These are phyloP conservation scores for Scheffersomyces stipitis DNA, from an alignment of 805 yeast species.

Conservation along the genomic window DNA sequence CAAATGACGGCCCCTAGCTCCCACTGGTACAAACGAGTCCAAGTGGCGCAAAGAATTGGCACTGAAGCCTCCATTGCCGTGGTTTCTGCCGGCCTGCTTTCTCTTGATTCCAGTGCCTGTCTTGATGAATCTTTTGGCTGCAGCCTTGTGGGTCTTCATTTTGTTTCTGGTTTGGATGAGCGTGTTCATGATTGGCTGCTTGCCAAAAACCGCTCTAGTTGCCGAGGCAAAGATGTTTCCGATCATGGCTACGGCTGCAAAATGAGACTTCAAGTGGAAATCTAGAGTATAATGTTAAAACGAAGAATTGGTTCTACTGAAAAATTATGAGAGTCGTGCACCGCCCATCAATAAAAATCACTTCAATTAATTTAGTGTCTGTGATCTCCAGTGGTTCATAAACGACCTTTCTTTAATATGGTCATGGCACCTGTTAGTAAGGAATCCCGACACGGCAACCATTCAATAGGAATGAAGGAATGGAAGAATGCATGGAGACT, in stretches of 20 bases:
- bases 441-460: too few species aligned
- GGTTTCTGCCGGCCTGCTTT: conserved; percentile 78
- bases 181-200: conserved; percentile 18
- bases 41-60: conserved; percentile 56
- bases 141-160: conserved; percentile 82
- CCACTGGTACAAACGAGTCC: conserved; percentile 58
- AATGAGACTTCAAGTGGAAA: too few species aligned
- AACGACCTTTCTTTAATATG: too few species aligned
- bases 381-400: too few species aligned
- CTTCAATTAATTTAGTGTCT: too few species aligned
- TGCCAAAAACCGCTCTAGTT: conserved; percentile 14
- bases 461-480: too few species aligned
- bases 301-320: too few species aligned
- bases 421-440: too few species aligned
- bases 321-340: not conserved
- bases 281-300: too few species aligned
- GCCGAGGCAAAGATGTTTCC: conserved; percentile 15
- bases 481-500: too few species aligned
- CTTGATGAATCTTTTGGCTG: conserved; percentile 83
- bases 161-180: conserved; percentile 41
- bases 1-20: conserved; percentile 51
- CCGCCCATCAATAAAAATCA: too few species aligned
- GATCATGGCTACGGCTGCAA: too few species aligned
- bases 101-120: conserved; percentile 62
- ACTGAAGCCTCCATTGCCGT: conserved; percentile 91